phyloP scores from a whole-genome alignment of 805 yeast genomes.

The Candida maltosa region DNA sequence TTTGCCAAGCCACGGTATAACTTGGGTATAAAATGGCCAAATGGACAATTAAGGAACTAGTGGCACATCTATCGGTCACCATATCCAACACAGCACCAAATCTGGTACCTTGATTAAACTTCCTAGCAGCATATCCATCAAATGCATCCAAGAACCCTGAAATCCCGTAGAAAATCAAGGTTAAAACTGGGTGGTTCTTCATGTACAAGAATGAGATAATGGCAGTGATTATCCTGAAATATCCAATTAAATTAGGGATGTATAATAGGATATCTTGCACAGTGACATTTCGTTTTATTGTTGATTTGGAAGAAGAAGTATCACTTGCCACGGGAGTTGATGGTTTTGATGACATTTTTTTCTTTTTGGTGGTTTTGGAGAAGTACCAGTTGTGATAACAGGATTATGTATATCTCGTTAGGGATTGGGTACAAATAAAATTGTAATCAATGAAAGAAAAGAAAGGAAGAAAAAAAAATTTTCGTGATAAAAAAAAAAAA shows the following conservation, averaged over 20 bases:
- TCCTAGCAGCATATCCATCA: constrained; percentile 94
- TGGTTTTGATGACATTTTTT: too few relatives aligned
- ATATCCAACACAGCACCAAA: constrained; percentile 97
- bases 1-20: constrained; percentile 70
- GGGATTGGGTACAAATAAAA: too few relatives aligned
- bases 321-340: neutral
- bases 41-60: constrained; percentile 87
- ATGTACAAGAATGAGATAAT: constrained; percentile 75
- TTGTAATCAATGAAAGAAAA: too few relatives aligned
- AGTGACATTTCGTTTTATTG: constrained; percentile 1
- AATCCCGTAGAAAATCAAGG: constrained; percentile 73
- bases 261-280: constrained; percentile 60
- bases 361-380: too few relatives aligned
- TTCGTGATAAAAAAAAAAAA: too few relatives aligned
- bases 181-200: constrained; percentile 78
- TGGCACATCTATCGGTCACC: constrained; percentile 98
- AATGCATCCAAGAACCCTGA: constrained; percentile 93
- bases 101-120: constrained; percentile 80
- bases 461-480: too few relatives aligned
- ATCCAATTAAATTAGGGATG: constrained; percentile 92
- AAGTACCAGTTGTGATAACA: too few relatives aligned
- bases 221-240: constrained; percentile 78
- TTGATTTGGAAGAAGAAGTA: neutral
- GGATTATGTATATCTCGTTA: too few relatives aligned
- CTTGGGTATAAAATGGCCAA: constrained; percentile 76